Base-by-base conservation (phyloP, 805 yeast genomes). In the Kluyveromyces lactis region DNA sequence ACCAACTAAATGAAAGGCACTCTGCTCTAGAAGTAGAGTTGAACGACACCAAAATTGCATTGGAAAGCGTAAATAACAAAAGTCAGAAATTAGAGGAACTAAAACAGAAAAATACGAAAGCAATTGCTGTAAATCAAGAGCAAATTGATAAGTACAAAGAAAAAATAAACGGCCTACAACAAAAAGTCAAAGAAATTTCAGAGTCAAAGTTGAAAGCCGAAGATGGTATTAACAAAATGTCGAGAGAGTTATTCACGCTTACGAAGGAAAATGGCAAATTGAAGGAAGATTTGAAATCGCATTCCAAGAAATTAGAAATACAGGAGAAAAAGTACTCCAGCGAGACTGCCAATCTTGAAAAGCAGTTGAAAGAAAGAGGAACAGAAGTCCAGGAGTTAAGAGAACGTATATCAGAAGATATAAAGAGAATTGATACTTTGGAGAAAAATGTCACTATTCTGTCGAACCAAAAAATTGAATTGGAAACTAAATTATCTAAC, bases 151-250 rank as follows among this genome's bases (percentile, higher is more conserved):
- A 56, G 15, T 26, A 46, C 1, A 34, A 42, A 2, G 40, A 52
- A 4, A 52, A 48, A n/a, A 41, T 62, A 4, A 39, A 49, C 8
- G 38, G 38, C 9, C 36, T 64, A 18, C 54, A 51, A 13, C 45
- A 46, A 2, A 58, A 59, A 10, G 44, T 67, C 3, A 49, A 53
- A 4, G 52, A 44, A 1, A 37, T 57, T 4, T 45, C 45, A 1
- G 46, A 30, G 1, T 72, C 70, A 10, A 81, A 77, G 49, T 68
- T 68, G 18, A 79, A 73, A 46, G 83, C 90, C 1, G 96, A 89
- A 51, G 80, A 77, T 43, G 97, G 95, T 3, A 80, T 89, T 38
- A 87, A 87, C 55, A 87, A 86, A 49, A 84, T 89, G 95, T 82
- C 81, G 40, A 67, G 90, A 29, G 97, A 89, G 47, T 64, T 89